Evolutionary conservation across 2,329 filamentous ascomycete species (phyloP).

Genomic region (Colletotrichum sp.): DNA sequence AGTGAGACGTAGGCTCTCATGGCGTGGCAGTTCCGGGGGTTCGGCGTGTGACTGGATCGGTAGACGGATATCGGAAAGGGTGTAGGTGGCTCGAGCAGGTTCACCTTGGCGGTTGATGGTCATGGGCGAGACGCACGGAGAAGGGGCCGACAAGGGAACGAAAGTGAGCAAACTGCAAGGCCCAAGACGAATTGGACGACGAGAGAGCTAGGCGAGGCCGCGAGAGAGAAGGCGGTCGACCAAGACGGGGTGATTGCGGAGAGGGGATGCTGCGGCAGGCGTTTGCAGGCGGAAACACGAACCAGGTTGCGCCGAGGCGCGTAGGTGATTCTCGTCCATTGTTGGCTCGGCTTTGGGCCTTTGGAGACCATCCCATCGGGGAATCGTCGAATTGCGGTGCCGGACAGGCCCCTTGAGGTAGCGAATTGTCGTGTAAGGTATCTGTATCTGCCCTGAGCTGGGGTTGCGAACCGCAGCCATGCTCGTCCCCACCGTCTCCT

Average conservation of each 20-base stretch:
- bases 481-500: conserved; percentile 1
- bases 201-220: neutral
- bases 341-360: conserved; percentile 7
- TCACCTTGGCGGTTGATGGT: neutral
- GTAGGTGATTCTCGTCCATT: conserved; percentile 4
- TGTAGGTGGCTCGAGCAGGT: neutral
- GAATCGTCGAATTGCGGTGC: neutral
- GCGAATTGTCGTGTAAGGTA: neutral
- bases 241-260: conserved; percentile 7
- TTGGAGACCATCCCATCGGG: neutral
- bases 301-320: neutral
- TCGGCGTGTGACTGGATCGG: conserved; percentile 6
- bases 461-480: neutral
- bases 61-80: conserved; percentile 8
- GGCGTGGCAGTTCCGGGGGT: neutral
- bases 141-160: conserved; percentile 4
- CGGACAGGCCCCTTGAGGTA: neutral
- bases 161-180: neutral
- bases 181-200: neutral
- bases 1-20: neutral
- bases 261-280: neutral
- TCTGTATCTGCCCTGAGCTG: neutral
- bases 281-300: neutral
- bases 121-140: conserved; percentile 14
- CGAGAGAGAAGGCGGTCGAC: conserved; percentile 6